Conservation (phyloP, 2,329 filamentous ascomycete genomes). For the Sporothrix humicola region DNA sequence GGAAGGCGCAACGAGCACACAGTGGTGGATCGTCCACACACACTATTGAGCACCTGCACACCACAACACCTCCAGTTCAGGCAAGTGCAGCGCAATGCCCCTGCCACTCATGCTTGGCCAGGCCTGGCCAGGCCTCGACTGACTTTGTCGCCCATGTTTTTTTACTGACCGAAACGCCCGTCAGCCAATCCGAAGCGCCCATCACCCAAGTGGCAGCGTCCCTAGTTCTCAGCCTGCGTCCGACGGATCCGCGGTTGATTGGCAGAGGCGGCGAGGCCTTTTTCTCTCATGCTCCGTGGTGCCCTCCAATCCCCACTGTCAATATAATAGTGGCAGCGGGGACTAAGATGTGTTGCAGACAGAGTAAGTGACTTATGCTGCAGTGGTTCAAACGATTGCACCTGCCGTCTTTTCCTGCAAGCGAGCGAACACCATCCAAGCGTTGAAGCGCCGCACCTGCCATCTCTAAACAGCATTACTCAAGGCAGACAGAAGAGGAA, state of each 20-base stretch:
- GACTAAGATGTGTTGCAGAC: neutral
- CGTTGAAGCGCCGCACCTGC: slow-evolving; percentile 11
- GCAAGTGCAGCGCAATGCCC: slow-evolving; percentile 25
- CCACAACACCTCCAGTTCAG: slow-evolving; percentile 18
- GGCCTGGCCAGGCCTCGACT: slow-evolving; percentile 18
- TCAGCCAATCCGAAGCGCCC: slow-evolving; percentile 34
- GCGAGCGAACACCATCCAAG: neutral
- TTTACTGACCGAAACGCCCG: slow-evolving; percentile 21
- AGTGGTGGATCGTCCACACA: neutral
- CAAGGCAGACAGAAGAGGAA: slow-evolving; percentile 2
- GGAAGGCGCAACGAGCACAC: slow-evolving; percentile 34
- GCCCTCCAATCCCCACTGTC: neutral
- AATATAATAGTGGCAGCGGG: neutral
- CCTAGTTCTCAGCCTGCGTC: slow-evolving; percentile 31
- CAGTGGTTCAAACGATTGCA: neutral
- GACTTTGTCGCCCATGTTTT: neutral
- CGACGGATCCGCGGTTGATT: slow-evolving; percentile 35
- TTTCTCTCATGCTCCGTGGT: slow-evolving; percentile 8
- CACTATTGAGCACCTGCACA: slow-evolving; percentile 1
- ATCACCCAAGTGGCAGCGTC: slow-evolving; percentile 29
- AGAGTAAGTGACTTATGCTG: neutral
- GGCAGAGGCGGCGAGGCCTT: slow-evolving; percentile 23
- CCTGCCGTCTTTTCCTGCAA: neutral
- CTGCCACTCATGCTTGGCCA: slow-evolving; percentile 17
- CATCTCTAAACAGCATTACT: neutral